These are phyloP conservation scores for Monosporascus cannonballus DNA, from an alignment of 2,329 filamentous ascomycete species.

Conservation along the genomic window DNA sequence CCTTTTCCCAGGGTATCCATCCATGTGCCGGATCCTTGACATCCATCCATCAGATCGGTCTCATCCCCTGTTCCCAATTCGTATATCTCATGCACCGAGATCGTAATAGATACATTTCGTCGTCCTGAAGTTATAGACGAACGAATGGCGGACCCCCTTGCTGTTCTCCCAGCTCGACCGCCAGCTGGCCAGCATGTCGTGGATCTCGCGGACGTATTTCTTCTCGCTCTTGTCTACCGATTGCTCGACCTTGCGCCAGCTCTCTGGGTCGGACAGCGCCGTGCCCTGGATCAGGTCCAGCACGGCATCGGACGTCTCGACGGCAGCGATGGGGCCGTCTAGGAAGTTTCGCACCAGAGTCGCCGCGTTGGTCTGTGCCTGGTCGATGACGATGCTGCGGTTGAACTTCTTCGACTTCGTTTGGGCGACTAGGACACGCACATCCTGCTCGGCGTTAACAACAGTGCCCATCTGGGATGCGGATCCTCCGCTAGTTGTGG, in stretches of 20 bases:
- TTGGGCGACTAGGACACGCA: constrained; percentile 76
- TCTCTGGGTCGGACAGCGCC: constrained; percentile 70
- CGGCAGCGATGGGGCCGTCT: constrained; percentile 74
- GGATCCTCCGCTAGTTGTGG: constrained; percentile 11
- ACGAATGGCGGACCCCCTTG: constrained; percentile 61
- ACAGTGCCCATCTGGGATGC: constrained; percentile 15
- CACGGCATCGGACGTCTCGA: constrained; percentile 81
- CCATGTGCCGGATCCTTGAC: too few relatives aligned
- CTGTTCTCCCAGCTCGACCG: constrained; percentile 49
- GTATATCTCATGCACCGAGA: constrained; percentile 40
- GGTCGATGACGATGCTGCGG: constrained; percentile 77
- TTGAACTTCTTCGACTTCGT: constrained; percentile 90
- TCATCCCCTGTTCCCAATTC: constrained; percentile 13
- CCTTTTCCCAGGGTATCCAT: too few relatives aligned
- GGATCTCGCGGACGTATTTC: constrained; percentile 76
- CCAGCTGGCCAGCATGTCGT: constrained; percentile 66
- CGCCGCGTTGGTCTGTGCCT: constrained; percentile 55
- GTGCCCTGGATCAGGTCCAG: constrained; percentile 72
- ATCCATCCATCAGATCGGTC: neutral
- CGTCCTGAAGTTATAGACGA: constrained; percentile 88
- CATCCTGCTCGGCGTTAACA: constrained; percentile 57
- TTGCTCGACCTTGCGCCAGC: constrained; percentile 78
- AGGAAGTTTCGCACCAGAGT: constrained; percentile 65
- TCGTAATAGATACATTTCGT: constrained; percentile 84
- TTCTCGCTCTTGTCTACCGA: constrained; percentile 69